Conservation (phyloP, 2,329 filamentous ascomycete species). For the Aureobasidium sp. region DNA sequence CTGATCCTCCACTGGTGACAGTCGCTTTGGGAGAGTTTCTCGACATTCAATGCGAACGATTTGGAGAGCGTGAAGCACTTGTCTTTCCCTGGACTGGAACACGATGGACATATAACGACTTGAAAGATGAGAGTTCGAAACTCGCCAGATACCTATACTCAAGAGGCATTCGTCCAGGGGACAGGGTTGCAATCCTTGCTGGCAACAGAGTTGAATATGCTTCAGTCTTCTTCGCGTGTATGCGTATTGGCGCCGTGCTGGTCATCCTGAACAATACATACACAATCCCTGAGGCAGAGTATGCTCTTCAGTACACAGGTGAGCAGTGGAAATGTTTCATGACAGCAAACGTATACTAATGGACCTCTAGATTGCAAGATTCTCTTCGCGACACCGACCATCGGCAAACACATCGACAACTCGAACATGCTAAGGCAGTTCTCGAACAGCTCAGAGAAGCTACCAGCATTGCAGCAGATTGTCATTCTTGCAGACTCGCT, state of each 20-base stretch:
- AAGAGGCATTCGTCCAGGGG: slow-evolving; percentile 58
- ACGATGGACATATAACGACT: slow-evolving; percentile 55
- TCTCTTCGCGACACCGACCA: slow-evolving; percentile 62
- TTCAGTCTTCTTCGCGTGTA: slow-evolving; percentile 64
- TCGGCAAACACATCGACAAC: slow-evolving; percentile 56
- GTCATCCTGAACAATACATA: slow-evolving; percentile 80
- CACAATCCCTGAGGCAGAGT: slow-evolving; percentile 62
- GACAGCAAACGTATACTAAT: slow-evolving; percentile 22
- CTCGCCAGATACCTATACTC: slow-evolving; percentile 46
- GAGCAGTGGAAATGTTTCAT: slow-evolving; percentile 19
- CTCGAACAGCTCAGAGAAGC: slow-evolving; percentile 10
- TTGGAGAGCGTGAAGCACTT: slow-evolving; percentile 58
- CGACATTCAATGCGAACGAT: slow-evolving; percentile 59
- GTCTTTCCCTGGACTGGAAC: slow-evolving; percentile 69
- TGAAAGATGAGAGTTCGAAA: slow-evolving; percentile 32
- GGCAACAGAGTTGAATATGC: slow-evolving; percentile 51
- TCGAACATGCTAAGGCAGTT: slow-evolving; percentile 43
- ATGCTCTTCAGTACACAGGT: slow-evolving; percentile 64
- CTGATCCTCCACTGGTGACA: slow-evolving; percentile 60
- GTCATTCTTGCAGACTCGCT: slow-evolving; percentile 21
- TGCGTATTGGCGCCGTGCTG: slow-evolving; percentile 43
- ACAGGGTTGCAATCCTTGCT: slow-evolving; percentile 68
- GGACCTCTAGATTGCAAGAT: slow-evolving; percentile 39
- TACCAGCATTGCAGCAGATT: slow-evolving; percentile 21
- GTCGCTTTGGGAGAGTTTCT: slow-evolving; percentile 65